Evolutionary conservation across 1,139 yeast species (phyloP).

Genomic region (Lodderomyces beijingensis): DNA sequence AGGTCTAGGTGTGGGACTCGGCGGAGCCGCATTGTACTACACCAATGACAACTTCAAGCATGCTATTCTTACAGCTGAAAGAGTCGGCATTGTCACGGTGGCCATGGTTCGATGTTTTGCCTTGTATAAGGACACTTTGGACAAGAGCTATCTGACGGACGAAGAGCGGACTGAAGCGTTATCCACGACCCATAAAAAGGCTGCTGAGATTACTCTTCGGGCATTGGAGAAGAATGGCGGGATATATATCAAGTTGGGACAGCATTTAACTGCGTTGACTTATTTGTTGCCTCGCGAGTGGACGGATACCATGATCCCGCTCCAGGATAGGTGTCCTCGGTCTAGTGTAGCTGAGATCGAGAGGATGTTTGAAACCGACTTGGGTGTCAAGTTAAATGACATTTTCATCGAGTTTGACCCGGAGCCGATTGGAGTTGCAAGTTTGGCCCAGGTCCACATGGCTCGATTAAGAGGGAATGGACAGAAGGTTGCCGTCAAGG

Average conservation of each 20-base stretch:
- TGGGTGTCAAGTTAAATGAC: constrained; percentile 61
- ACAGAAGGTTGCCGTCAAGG: constrained; percentile 83
- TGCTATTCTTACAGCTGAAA: constrained; percentile 38
- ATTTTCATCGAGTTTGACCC: constrained; percentile 64
- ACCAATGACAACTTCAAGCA: constrained; percentile 35
- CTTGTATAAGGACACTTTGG: constrained; percentile 58
- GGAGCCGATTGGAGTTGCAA: constrained; percentile 89
- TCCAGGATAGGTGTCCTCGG: constrained; percentile 87
- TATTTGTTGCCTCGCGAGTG: constrained; percentile 88
- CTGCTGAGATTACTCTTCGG: constrained; percentile 73
- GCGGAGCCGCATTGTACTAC: constrained; percentile 25
- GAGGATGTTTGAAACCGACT: constrained; percentile 61
- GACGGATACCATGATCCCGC: constrained; percentile 91
- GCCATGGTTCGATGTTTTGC: constrained; percentile 64
- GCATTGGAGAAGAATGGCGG: constrained; percentile 91
- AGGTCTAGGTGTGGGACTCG: constrained; percentile 30
- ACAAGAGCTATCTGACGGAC: constrained; percentile 37
- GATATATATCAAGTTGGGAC: constrained; percentile 88
- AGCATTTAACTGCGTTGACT: constrained; percentile 88
- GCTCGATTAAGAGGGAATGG: constrained; percentile 64
- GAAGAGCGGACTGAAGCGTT: constrained; percentile 55
- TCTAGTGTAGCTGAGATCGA: constrained; percentile 68
- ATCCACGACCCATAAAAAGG: constrained; percentile 55
- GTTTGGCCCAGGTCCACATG: constrained; percentile 90
- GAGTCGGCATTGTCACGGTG: constrained; percentile 59